Evolutionary conservation across 345 rosid species (phyloP).

Genomic region (Eutrema japonicum): DNA sequence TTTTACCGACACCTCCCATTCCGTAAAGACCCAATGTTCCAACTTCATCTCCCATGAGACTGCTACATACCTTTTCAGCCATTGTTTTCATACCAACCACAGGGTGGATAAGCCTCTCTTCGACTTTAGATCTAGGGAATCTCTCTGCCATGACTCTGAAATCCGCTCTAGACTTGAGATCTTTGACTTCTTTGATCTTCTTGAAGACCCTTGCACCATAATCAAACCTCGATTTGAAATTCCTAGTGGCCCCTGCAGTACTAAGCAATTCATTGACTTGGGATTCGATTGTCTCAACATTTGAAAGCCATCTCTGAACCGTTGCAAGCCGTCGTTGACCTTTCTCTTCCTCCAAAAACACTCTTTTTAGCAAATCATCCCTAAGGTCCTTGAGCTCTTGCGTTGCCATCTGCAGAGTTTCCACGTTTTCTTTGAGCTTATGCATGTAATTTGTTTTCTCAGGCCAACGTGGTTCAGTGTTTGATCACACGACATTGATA

Average conservation of each 20-base stretch:
- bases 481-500: constrained; percentile 2
- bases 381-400: background rate
- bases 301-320: background rate
- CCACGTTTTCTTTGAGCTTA: background rate
- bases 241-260: background rate
- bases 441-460: background rate
- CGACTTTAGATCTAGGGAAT: background rate
- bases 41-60: background rate
- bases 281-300: background rate
- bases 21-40: constrained; percentile 4
- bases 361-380: background rate
- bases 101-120: constrained; percentile 13
- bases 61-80: background rate
- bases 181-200: background rate
- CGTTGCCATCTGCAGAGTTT: constrained; percentile 6
- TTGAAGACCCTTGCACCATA: background rate
- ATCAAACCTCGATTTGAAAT: background rate
- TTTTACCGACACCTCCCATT: too few species aligned
- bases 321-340: constrained; percentile 2
- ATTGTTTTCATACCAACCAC: background rate
- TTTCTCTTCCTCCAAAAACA: background rate
- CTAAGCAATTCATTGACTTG: constrained; percentile 5
- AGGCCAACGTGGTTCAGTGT: background rate
- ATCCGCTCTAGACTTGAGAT: background rate
- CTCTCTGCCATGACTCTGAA: background rate